Percentiles rank a stretch among this genome's conserved stretches.
phyloP scores from a whole-genome alignment of 2,329 filamentous ascomycete species.

The Pyrenochaeta sp. region DNA sequence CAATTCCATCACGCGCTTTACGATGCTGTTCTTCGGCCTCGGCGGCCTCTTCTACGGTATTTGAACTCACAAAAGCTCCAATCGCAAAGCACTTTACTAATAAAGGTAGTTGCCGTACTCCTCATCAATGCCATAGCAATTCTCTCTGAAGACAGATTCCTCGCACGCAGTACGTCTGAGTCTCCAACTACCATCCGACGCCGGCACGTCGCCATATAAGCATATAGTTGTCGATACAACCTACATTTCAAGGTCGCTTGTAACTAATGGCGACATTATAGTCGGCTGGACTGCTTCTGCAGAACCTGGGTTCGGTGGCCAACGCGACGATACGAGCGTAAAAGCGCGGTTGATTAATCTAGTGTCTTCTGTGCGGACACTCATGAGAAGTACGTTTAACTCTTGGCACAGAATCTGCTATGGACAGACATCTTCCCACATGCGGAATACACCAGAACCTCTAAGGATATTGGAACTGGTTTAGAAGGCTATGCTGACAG shows the following conservation, averaged over 20 bases:
- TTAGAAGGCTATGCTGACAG: constrained; percentile 16
- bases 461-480: background rate
- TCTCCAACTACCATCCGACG: background rate
- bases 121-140: constrained; percentile 93
- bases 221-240: background rate
- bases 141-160: constrained; percentile 93
- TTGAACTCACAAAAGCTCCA: constrained; percentile 3
- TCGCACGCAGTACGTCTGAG: constrained; percentile 73
- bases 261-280: constrained; percentile 48
- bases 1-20: constrained; percentile 1
- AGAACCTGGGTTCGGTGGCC: constrained; percentile 81
- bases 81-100: constrained; percentile 21
- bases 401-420: background rate
- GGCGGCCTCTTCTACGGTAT: constrained; percentile 78
- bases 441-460: background rate
- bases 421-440: background rate
- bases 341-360: constrained; percentile 89
- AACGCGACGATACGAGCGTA: constrained; percentile 75
- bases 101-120: constrained; percentile 74
- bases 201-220: background rate
- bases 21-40: constrained; percentile 75
- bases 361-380: constrained; percentile 86
- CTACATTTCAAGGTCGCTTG: background rate
- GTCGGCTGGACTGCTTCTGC: constrained; percentile 78
- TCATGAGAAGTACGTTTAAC: constrained; percentile 83